A percentile compares a stretch with the other conserved stretches of the same genome.
These are phyloP conservation scores for Solanum sejunctum DNA, from an alignment of 257 asterid species.

Conservation along the genomic window DNA sequence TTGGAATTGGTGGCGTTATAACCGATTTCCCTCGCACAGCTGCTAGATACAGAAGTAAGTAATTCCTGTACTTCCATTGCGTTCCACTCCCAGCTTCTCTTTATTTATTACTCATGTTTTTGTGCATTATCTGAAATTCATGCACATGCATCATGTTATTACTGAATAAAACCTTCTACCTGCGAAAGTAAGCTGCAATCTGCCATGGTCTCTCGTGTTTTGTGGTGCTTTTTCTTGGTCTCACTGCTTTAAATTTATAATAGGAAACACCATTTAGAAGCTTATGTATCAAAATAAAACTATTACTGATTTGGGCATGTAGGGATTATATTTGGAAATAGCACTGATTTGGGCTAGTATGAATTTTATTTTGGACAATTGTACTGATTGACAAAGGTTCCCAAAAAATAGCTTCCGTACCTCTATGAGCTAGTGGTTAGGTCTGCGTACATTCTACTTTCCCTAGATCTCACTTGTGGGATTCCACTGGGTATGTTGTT, in stretches of 20 bases:
- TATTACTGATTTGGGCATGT: not conserved
- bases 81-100: not conserved
- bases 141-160: not conserved
- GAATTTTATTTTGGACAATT: not conserved
- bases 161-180: not conserved
- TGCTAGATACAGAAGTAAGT: conserved; percentile 69
- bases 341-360: not conserved
- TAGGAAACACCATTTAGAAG: not conserved
- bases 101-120: not conserved
- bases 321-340: not conserved
- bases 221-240: not conserved
- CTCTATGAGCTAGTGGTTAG: too few relatives aligned
- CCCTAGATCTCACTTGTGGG: too few relatives aligned
- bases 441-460: too few relatives aligned
- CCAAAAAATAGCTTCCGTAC: too few relatives aligned
- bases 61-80: not conserved
- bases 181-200: not conserved
- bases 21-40: conserved; percentile 75
- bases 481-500: too few relatives aligned
- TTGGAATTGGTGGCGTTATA: conserved; percentile 38
- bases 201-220: not conserved
- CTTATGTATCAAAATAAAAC: not conserved
- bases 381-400: not conserved
- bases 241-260: not conserved
- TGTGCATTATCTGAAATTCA: not conserved